Conservation (phyloP, 129 eudicot species). For the Erigeron canadensis region DNA sequence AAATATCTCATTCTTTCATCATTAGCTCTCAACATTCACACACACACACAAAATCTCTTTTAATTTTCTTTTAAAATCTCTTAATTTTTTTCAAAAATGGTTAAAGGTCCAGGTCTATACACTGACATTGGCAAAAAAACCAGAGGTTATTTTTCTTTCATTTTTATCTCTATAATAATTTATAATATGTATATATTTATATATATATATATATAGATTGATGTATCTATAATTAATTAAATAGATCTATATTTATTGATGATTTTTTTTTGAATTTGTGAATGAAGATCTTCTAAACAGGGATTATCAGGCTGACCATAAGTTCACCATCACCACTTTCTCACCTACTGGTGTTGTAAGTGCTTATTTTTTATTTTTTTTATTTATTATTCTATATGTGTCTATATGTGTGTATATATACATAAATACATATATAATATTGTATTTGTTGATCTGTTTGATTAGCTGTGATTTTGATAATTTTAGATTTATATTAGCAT, state of each 20-base stretch:
- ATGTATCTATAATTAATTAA: not conserved
- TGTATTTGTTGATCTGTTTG: slow-evolving; percentile 28
- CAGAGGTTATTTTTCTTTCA: slow-evolving; percentile 44
- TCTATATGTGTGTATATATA: too few relatives aligned
- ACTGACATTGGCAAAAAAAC: slow-evolving; percentile 79
- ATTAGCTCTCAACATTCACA: not conserved
- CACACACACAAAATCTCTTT: too few relatives aligned
- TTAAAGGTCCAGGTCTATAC: slow-evolving; percentile 92
- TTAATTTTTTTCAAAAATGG: slow-evolving; percentile 45
- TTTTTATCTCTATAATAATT: not conserved
- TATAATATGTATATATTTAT: too few relatives aligned
- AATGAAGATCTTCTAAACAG: slow-evolving; percentile 77
- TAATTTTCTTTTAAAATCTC: slow-evolving; percentile 20
- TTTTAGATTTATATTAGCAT: not conserved
- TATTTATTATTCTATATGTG: too few relatives aligned
- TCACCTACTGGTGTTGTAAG: slow-evolving; percentile 93
- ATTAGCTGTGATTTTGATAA: not conserved
- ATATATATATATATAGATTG: too few relatives aligned
- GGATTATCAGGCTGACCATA: slow-evolving; percentile 89
- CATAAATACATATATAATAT: too few relatives aligned
- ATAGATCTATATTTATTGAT: slow-evolving; percentile 15
- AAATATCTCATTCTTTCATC: slow-evolving; percentile 3
- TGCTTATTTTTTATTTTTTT: slow-evolving; percentile 11
- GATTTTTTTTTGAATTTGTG: not conserved
- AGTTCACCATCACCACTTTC: slow-evolving; percentile 86